Conservation (phyloP, 2,329 filamentous ascomycete species). For the Fusarium setosum region DNA sequence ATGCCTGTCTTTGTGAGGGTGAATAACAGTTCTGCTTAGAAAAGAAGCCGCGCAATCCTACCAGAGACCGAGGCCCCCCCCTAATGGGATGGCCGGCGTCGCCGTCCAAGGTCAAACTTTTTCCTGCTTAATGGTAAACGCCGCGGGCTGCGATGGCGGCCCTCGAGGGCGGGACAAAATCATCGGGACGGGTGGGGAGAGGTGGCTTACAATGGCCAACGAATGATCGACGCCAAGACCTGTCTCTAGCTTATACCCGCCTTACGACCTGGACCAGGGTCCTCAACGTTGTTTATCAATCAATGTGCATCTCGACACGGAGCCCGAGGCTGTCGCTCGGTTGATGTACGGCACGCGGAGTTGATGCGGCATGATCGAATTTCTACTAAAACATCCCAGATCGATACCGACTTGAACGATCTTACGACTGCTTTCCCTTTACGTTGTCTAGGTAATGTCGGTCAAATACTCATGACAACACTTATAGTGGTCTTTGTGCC, state of each 20-base stretch:
- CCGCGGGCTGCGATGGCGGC: slow-evolving; percentile 4
- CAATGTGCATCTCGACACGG: not conserved
- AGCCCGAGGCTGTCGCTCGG: no score
- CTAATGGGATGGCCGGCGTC: not conserved
- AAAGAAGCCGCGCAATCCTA: no score
- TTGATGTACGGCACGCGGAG: slow-evolving; percentile 37
- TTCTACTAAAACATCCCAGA: no score
- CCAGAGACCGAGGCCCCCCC: not conserved
- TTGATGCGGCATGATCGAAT: slow-evolving; percentile 60
- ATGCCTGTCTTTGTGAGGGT: not conserved
- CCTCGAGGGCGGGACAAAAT: slow-evolving; percentile 14
- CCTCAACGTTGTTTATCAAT: slow-evolving; percentile 34
- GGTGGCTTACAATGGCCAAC: slow-evolving; percentile 8
- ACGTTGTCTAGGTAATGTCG: no score
- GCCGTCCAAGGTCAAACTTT: slow-evolving; percentile 6
- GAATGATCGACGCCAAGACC: slow-evolving; percentile 24
- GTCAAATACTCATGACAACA: no score
- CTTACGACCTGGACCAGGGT: slow-evolving; percentile 10
- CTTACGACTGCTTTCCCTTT: not conserved
- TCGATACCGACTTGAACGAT: no score
- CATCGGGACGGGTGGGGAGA: slow-evolving; percentile 6
- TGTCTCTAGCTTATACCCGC: slow-evolving; percentile 8
- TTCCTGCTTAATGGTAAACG: slow-evolving; percentile 13
- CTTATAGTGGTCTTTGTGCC: no score
- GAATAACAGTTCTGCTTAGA: not conserved